Evolutionary conservation across 345 rosid species (phyloP).

Genomic region (Acer negundo): DNA sequence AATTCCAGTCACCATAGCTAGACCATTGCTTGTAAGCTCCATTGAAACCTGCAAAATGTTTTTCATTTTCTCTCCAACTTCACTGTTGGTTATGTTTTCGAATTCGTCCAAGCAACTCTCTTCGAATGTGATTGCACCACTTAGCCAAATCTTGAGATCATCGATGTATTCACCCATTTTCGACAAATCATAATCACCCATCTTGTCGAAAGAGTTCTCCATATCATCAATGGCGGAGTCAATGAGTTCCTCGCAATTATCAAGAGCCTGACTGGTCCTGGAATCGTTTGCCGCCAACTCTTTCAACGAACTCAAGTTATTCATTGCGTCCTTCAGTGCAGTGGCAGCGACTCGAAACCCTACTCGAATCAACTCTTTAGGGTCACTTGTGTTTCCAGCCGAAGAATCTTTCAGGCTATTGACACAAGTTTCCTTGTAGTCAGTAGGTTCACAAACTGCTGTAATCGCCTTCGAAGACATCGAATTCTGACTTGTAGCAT

Average conservation of each 20-base stretch:
- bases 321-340: slow-evolving; percentile 38
- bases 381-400: slow-evolving; percentile 49
- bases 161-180: slow-evolving; percentile 35
- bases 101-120: slow-evolving; percentile 76
- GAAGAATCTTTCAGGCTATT: slow-evolving; percentile 36
- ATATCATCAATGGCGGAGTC: slow-evolving; percentile 59
- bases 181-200: slow-evolving; percentile 40
- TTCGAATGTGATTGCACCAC: slow-evolving; percentile 74
- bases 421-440: slow-evolving; percentile 53
- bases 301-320: slow-evolving; percentile 43
- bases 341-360: slow-evolving; percentile 48
- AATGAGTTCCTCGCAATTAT: slow-evolving; percentile 55
- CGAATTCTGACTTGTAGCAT: neutral
- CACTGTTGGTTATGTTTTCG: slow-evolving; percentile 43
- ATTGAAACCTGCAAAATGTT: slow-evolving; percentile 38
- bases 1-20: slow-evolving; percentile 62
- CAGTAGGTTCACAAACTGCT: slow-evolving; percentile 67
- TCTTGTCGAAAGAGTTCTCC: slow-evolving; percentile 37
- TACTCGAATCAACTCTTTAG: slow-evolving; percentile 55
- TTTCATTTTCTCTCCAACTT: slow-evolving; percentile 47
- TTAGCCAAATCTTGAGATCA: slow-evolving; percentile 69
- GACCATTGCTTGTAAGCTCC: slow-evolving; percentile 66
- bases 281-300: slow-evolving; percentile 45
- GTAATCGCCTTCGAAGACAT: slow-evolving; percentile 46
- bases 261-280: slow-evolving; percentile 48